Evolutionary conservation across 2,329 filamentous ascomycete species (phyloP), one percentile per base, ranked within the genome.

Genomic region (Colletotrichum cereale): DNA sequence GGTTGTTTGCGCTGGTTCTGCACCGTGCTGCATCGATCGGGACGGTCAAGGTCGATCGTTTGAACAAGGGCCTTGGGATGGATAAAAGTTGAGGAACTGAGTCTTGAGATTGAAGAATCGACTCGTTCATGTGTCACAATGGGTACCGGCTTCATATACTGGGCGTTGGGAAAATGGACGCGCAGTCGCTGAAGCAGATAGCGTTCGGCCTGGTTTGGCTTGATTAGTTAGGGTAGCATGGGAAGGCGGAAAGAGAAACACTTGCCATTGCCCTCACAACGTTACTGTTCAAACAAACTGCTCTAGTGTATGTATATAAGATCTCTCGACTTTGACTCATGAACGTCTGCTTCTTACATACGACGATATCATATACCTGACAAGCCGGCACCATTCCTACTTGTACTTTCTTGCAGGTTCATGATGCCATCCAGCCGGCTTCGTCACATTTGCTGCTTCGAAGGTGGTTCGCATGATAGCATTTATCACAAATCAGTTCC

Each of bases 21-120:
- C 1, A 42, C 44, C 47, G 38, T 34, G 69, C 53, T 48, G 69
- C 66, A 61, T 21, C 40, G 58, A 61, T 48, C 7, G 18, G 24
- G 52, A 3, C 10, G 57, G 31, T 29, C n/a, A 34, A 7, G 14
- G n/a, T 14, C 21, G 29, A 26, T n/a, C 12, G 21, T 29, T 11
- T n/a, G 58, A 31, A 12, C 38, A 50, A n/a, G 5, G 34, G 38
- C 36, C 60, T 38, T 42, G 47, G 62, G 50, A 50, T 53, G 44
- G 61, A 55, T 44, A 72, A 73, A 73, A 73, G 71, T 65, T 73
- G 40, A 26, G 55, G 40, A 31, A 60, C 44, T 29, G 63, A 73
- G 71, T 72, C 71, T 70, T 73, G 57, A 73, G 63, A 73, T 67
- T 73, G 71, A 62, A 71, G 48, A 62, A 63, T 68, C 18, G 68